These are phyloP conservation scores for Venturia pyrina DNA, from an alignment of 2,329 filamentous ascomycete species.

Conservation along the genomic window DNA sequence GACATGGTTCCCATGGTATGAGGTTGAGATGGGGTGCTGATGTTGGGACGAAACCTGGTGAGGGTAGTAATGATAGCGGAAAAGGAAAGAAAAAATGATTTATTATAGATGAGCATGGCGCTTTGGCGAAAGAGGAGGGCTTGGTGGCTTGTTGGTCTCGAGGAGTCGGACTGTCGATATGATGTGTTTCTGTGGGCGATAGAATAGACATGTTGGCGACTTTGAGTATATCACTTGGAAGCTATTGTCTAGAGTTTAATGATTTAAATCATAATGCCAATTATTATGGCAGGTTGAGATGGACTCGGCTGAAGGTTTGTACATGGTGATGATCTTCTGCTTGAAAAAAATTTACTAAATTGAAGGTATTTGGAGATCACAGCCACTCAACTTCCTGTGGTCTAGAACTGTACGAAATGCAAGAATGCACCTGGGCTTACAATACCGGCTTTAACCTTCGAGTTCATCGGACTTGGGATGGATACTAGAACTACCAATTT, in stretches of 20 bases:
- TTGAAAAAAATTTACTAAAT: too few relatives aligned
- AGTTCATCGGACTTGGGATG: too few relatives aligned
- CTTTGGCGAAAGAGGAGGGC: neutral
- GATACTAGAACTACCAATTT: too few relatives aligned
- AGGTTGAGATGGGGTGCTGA: slow-evolving; percentile 13
- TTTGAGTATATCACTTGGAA: neutral
- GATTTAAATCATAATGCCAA: neutral
- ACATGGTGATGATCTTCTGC: too few relatives aligned
- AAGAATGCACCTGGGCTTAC: too few relatives aligned
- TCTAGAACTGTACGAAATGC: too few relatives aligned
- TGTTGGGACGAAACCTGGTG: slow-evolving; percentile 11
- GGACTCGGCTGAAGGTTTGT: too few relatives aligned
- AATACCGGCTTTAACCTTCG: too few relatives aligned
- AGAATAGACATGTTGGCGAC: too few relatives aligned
- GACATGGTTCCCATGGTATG: neutral
- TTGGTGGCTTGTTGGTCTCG: neutral
- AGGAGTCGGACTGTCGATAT: neutral
- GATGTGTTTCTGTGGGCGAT: too few relatives aligned
- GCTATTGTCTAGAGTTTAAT: neutral
- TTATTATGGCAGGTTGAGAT: neutral
- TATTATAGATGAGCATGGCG: neutral
- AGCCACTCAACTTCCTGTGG: too few relatives aligned
- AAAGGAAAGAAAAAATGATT: slow-evolving; percentile 9
- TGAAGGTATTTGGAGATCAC: too few relatives aligned
- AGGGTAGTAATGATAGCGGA: neutral